Conservation (phyloP, 2,329 filamentous ascomycete genomes). For the Cordyceps militaris region DNA sequence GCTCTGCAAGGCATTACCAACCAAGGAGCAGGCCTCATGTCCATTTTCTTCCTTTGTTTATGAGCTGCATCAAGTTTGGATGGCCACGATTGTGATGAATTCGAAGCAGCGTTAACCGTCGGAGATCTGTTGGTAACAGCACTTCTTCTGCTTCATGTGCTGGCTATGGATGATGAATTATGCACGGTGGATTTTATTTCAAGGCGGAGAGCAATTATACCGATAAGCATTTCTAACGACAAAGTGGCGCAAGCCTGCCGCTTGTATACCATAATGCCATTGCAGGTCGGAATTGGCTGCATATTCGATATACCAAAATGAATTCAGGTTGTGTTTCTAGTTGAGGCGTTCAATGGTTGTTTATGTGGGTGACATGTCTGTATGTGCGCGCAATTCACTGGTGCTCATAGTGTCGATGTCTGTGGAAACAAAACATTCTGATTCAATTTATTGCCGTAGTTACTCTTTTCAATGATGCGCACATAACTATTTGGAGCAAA, state of each 20-base stretch:
- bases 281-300: conserved; percentile 13
- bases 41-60: conserved; percentile 19
- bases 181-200: conserved; percentile 8
- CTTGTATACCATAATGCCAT: conserved; percentile 10
- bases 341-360: not conserved
- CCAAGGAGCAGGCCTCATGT: conserved; percentile 7
- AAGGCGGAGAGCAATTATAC: conserved; percentile 12
- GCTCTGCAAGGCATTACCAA: not conserved
- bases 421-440: too few species aligned
- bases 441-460: too few species aligned
- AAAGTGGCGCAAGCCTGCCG: conserved; percentile 11
- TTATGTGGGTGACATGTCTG: not conserved
- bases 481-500: too few species aligned
- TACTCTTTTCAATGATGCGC: too few species aligned
- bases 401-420: not conserved
- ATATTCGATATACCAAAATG: conserved; percentile 14
- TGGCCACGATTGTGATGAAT: conserved; percentile 12
- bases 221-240: conserved; percentile 10
- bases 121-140: conserved; percentile 4
- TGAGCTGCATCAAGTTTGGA: conserved; percentile 13
- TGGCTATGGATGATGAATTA: conserved; percentile 14
- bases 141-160: conserved; percentile 7
- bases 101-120: conserved; percentile 9
- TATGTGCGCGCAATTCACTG: not conserved
- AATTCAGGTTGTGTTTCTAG: conserved; percentile 9